These are phyloP conservation scores for Cucurbitaria berberidis DNA, from an alignment of 2,329 filamentous ascomycete species.

Conservation along the genomic window DNA sequence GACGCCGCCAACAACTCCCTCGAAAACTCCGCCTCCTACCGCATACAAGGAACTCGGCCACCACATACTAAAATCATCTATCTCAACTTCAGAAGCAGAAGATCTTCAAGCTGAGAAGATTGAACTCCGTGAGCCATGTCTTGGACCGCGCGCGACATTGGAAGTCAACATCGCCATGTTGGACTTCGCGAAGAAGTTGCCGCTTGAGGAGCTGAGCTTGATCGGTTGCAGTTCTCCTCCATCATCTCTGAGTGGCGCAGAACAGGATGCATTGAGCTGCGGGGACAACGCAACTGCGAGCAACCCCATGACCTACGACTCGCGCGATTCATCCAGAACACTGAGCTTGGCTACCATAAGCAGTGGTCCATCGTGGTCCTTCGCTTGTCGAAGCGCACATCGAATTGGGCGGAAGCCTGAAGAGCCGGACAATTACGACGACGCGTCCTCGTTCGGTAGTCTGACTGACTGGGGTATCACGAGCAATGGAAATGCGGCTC, in stretches of 20 bases:
- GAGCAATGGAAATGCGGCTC: not conserved
- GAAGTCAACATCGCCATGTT: conserved; percentile 11
- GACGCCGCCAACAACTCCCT: not conserved
- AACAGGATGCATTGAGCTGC: not conserved
- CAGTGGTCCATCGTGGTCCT: not conserved
- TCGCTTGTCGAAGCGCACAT: not conserved
- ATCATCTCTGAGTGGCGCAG: not conserved
- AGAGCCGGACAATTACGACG: not conserved
- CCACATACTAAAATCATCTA: not conserved
- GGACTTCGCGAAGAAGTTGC: conserved; percentile 1
- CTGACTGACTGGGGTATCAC: not conserved
- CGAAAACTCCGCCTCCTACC: not conserved
- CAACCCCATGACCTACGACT: not conserved
- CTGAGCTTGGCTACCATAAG: not conserved
- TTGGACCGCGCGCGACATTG: not conserved
- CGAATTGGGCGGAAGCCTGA: not conserved
- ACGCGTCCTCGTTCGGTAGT: not conserved
- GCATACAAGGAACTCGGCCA: not conserved
- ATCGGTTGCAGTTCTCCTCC: not conserved
- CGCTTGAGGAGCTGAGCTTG: conserved; percentile 2
- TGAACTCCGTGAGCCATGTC: not conserved
- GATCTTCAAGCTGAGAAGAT: too few species aligned
- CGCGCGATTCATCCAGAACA: not conserved
- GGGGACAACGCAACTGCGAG: not conserved
- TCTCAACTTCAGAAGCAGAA: not conserved